Evolutionary conservation across 2,329 filamentous ascomycete genomes (phyloP).

Genomic region (Ceratocystis huliohia): DNA sequence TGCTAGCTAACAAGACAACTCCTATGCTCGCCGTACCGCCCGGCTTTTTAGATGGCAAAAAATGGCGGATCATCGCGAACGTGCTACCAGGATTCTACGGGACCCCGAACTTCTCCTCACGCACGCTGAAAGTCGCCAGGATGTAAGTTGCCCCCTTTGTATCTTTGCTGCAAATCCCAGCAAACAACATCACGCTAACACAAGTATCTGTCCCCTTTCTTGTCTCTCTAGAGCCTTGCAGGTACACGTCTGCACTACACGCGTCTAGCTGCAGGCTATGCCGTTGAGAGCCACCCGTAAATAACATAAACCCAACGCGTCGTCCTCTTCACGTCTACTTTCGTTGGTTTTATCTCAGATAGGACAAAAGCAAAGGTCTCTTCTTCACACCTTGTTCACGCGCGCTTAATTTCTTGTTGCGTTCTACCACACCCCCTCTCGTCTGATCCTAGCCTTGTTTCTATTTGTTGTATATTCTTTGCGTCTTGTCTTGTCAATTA

Average conservation of each 20-base stretch:
- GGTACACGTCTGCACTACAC: conserved; percentile 45
- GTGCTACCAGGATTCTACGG: conserved; percentile 35
- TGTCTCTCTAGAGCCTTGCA: conserved; percentile 37
- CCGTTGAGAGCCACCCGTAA: not conserved
- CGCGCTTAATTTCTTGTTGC: too few species aligned
- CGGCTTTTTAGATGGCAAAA: conserved; percentile 3
- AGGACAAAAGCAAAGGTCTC: too few species aligned
- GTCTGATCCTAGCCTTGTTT: too few species aligned
- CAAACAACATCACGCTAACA: not conserved
- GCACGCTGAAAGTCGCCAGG: conserved; percentile 41
- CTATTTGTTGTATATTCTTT: too few species aligned
- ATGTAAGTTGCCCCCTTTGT: conserved; percentile 33
- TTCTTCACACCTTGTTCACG: too few species aligned
- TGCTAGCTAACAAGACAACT: not conserved
- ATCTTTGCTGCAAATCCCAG: not conserved
- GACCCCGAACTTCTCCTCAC: conserved; percentile 47
- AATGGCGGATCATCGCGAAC: not conserved
- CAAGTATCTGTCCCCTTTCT: not conserved
- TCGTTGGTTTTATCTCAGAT: too few species aligned
- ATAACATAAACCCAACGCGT: not conserved
- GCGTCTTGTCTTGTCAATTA: too few species aligned
- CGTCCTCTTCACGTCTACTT: too few species aligned
- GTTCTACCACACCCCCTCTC: too few species aligned
- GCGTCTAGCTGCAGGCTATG: conserved; percentile 42
- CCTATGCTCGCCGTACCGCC: too few species aligned